These are phyloP conservation scores for Coleophoma crateriformis DNA, from an alignment of 2,329 filamentous ascomycete species.

Conservation along the genomic window DNA sequence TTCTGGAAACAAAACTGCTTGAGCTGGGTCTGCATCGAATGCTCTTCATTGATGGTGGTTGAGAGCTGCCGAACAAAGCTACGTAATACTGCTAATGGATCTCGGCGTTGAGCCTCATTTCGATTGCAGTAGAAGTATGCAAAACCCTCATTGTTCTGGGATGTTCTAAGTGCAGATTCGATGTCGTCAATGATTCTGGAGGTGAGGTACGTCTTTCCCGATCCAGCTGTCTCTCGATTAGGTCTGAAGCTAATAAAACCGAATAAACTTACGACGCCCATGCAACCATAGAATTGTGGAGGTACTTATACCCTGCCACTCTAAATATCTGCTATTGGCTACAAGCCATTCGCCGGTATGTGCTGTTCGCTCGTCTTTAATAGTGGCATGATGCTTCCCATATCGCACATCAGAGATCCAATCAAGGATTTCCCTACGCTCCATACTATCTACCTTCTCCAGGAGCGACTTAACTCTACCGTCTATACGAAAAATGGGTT, in stretches of 20 bases:
- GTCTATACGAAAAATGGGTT: too few species aligned
- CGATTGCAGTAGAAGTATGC: constrained; percentile 31
- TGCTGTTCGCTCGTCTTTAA: constrained; percentile 4
- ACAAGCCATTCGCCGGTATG: constrained; percentile 13
- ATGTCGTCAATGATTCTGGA: constrained; percentile 19
- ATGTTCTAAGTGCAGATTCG: not conserved
- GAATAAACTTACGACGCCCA: constrained; percentile 5
- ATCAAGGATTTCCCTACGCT: constrained; percentile 14
- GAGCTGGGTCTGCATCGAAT: constrained; percentile 10
- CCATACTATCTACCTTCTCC: not conserved
- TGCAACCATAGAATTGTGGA: constrained; percentile 11
- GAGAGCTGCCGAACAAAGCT: constrained; percentile 27
- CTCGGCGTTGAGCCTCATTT: constrained; percentile 18
- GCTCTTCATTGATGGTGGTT: constrained; percentile 4
- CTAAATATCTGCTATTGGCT: constrained; percentile 2
- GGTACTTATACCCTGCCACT: constrained; percentile 7
- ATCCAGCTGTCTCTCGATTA: constrained; percentile 16
- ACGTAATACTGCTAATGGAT: constrained; percentile 25
- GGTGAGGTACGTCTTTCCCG: constrained; percentile 23
- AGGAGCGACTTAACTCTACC: too few species aligned
- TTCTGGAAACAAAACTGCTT: constrained; percentile 1
- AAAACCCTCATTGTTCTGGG: constrained; percentile 18
- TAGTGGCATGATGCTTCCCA: constrained; percentile 6
- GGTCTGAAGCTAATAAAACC: not conserved
- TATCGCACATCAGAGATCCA: constrained; percentile 20